Evolutionary conservation across 2,329 filamentous ascomycete genomes (phyloP).

Genomic region (Monascus ruber): DNA sequence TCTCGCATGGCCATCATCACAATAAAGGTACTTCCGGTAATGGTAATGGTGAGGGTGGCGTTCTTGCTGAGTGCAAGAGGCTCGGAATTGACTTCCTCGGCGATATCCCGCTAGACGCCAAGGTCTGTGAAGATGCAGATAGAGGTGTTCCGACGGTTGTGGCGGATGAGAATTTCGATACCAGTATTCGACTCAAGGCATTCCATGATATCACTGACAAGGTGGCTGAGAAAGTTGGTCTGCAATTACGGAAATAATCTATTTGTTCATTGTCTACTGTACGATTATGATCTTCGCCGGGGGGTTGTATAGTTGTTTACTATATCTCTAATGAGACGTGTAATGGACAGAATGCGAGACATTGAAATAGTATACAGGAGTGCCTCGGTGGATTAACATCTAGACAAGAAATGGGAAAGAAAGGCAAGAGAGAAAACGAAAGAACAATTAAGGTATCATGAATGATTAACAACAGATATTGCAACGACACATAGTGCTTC

Average conservation of each 20-base stretch:
- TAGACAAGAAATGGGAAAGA: no score
- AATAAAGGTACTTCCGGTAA: conserved; percentile 7
- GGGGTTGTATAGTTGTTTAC: no score
- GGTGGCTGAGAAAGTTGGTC: conserved; percentile 34
- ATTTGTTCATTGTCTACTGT: background rate
- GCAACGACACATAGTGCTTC: no score
- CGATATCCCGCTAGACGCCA: conserved; percentile 76
- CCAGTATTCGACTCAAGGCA: conserved; percentile 57
- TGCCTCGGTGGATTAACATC: no score
- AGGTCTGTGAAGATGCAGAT: conserved; percentile 79
- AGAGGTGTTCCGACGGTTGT: conserved; percentile 82
- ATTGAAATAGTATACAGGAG: no score
- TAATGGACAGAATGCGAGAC: no score
- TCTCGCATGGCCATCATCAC: conserved; percentile 39
- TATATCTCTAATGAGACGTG: no score
- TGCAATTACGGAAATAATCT: conserved; percentile 24
- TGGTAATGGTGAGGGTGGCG: conserved; percentile 43
- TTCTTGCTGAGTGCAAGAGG: conserved; percentile 57
- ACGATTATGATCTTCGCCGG: no score
- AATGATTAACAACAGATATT: no score
- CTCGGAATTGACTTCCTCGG: conserved; percentile 70
- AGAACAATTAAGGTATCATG: no score
- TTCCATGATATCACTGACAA: conserved; percentile 60
- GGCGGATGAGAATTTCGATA: conserved; percentile 52
- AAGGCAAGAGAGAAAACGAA: no score